A percentile compares a stretch with the other conserved stretches of the same genome.
Conservation (phyloP, 768 basidiomycete genomes). For the Lentinula boryana region DNA sequence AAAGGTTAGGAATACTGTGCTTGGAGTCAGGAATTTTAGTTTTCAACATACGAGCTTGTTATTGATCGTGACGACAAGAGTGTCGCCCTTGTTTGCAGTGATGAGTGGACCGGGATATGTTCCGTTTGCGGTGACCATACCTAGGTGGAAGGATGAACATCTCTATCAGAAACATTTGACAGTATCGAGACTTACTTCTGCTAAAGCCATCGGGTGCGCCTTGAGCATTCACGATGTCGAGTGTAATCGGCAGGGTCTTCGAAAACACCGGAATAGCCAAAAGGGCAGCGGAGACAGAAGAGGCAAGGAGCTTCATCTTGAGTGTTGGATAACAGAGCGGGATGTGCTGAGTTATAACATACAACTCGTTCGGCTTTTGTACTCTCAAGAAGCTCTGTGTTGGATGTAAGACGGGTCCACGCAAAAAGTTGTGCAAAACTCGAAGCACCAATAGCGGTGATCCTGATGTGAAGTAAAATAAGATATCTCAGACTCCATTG, state of each 20-base stretch:
- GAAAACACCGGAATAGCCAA: background rate
- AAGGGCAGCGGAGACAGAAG: background rate
- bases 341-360: background rate
- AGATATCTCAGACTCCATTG: background rate
- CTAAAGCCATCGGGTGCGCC: conserved; percentile 39
- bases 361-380: background rate
- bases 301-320: conserved; percentile 4
- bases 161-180: background rate
- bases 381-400: background rate
- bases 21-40: background rate
- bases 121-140: conserved; percentile 17
- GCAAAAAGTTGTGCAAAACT: background rate
- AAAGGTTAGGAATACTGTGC: background rate
- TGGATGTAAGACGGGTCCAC: background rate
- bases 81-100: conserved; percentile 33
- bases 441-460: background rate
- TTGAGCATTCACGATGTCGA: conserved; percentile 31
- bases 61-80: conserved; percentile 35
- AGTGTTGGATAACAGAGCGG: background rate
- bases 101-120: conserved; percentile 44
- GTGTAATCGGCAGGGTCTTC: conserved; percentile 22
- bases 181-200: conserved; percentile 15
- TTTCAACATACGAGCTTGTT: conserved; percentile 30
- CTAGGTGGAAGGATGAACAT: background rate
- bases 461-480: background rate